Conservation (phyloP, 2,329 filamentous ascomycete genomes). For the Achaetomium macrosporum region DNA sequence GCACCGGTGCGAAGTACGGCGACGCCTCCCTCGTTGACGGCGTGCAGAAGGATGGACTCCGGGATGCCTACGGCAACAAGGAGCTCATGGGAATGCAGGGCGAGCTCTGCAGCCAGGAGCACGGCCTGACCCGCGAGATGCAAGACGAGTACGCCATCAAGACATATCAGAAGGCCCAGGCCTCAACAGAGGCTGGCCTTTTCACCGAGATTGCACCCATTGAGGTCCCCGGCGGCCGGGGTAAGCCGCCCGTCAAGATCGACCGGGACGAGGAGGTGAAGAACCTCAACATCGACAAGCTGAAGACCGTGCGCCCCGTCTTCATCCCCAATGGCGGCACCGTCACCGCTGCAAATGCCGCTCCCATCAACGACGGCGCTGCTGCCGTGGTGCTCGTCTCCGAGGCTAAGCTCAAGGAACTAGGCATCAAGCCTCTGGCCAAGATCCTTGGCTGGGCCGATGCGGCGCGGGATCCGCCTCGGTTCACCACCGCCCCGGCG, state of each 20-base stretch:
- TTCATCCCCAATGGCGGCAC: slow-evolving; percentile 78
- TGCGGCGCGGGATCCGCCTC: slow-evolving; percentile 82
- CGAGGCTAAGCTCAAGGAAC: slow-evolving; percentile 87
- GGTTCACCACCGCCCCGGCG: slow-evolving; percentile 91
- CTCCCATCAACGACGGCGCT: slow-evolving; percentile 91
- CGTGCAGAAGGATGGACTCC: slow-evolving; percentile 89
- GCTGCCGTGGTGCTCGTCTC: slow-evolving; percentile 90
- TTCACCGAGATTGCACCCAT: slow-evolving; percentile 90
- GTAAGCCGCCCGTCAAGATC: slow-evolving; percentile 77
- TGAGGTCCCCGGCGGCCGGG: slow-evolving; percentile 79
- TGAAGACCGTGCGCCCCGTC: slow-evolving; percentile 76
- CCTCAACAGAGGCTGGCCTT: slow-evolving; percentile 71
- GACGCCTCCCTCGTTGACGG: slow-evolving; percentile 85
- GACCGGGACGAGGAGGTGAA: slow-evolving; percentile 92
- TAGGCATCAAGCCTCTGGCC: slow-evolving; percentile 83
- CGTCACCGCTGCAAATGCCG: slow-evolving; percentile 93
- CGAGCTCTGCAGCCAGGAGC: slow-evolving; percentile 85
- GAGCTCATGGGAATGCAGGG: slow-evolving; percentile 94
- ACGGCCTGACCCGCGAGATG: slow-evolving; percentile 72
- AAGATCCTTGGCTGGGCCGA: slow-evolving; percentile 98
- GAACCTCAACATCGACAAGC: slow-evolving; percentile 82
- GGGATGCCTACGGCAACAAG: slow-evolving; percentile 84
- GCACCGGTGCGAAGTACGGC: slow-evolving; percentile 88
- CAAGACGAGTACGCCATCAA: slow-evolving; percentile 96
- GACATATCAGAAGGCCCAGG: slow-evolving; percentile 89